These are phyloP conservation scores for Lactarius hatsudake DNA, from an alignment of 768 basidiomycete species.

Conservation along the genomic window DNA sequence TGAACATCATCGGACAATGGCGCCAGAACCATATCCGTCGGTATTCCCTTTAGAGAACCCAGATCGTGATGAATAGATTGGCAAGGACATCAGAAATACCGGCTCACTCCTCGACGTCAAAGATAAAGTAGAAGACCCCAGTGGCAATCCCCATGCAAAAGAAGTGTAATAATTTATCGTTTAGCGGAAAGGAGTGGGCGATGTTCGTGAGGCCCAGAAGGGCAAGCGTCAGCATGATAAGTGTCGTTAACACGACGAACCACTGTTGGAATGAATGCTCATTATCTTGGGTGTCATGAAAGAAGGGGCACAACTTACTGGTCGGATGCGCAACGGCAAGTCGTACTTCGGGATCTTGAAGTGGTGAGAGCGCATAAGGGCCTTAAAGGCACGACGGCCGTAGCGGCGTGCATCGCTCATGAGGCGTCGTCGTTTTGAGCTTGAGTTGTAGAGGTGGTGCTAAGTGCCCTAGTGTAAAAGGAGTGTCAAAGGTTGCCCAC, in stretches of 20 bases:
- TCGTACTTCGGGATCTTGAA: slow-evolving; percentile 64
- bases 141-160: slow-evolving; percentile 74
- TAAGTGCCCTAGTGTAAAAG: neutral
- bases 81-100: slow-evolving; percentile 7
- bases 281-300: neutral
- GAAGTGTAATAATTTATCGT: slow-evolving; percentile 80
- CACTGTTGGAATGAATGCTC: slow-evolving; percentile 46
- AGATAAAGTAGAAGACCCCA: slow-evolving; percentile 80
- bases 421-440: neutral
- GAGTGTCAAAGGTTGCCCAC: neutral
- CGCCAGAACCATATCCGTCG: slow-evolving; percentile 88
- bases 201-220: slow-evolving; percentile 78
- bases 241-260: slow-evolving; percentile 70
- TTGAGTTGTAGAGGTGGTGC: neutral
- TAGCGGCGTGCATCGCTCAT: slow-evolving; percentile 37
- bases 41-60: slow-evolving; percentile 50
- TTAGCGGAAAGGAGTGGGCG: slow-evolving; percentile 59
- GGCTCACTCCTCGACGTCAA: slow-evolving; percentile 83
- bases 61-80: neutral
- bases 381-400: slow-evolving; percentile 47
- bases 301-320: slow-evolving; percentile 45
- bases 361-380: slow-evolving; percentile 69
- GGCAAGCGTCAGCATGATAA: slow-evolving; percentile 68
- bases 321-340: slow-evolving; percentile 68
- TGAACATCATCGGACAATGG: slow-evolving; percentile 64